Evolutionary conservation across 1,139 yeast species (phyloP).

Genomic region (Martiniozyma asiatica): DNA sequence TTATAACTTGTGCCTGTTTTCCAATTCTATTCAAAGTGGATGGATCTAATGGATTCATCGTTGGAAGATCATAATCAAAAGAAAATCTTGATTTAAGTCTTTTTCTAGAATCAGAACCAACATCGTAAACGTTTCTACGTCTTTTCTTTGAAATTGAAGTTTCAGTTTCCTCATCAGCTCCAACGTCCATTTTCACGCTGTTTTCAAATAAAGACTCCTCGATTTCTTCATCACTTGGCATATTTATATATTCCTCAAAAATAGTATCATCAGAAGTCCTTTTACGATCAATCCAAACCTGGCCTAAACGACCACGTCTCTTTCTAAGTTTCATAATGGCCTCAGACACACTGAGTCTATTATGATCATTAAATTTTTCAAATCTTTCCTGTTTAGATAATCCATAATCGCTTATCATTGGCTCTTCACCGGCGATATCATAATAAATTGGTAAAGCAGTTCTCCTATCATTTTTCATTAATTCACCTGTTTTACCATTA

Average conservation of each 20-base stretch:
- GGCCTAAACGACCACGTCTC: constrained; percentile 64
- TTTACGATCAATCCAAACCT: constrained; percentile 61
- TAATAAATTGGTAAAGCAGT: constrained; percentile 33
- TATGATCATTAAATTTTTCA: constrained; percentile 25
- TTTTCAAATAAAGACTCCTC: constrained; percentile 17
- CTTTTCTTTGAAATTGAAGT: constrained; percentile 8
- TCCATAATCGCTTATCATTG: constrained; percentile 11
- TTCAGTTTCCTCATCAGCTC: constrained; percentile 1
- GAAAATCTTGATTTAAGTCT: constrained; percentile 64
- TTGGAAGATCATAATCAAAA: constrained; percentile 56
- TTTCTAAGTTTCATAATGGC: constrained; percentile 57
- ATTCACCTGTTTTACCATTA: constrained; percentile 27
- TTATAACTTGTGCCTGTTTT: constrained; percentile 75
- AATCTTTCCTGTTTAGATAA: constrained; percentile 5
- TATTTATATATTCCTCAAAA: constrained; percentile 28
- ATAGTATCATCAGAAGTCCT: constrained; percentile 30
- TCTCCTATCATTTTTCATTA: constrained; percentile 20
- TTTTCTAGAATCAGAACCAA: constrained; percentile 35
- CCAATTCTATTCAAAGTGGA: constrained; percentile 68
- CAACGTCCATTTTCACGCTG: constrained; percentile 15
- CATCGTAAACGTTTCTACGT: constrained; percentile 39
- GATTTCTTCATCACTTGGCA: constrained; percentile 13
- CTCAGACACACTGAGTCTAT: constrained; percentile 34
- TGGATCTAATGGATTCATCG: constrained; percentile 53
- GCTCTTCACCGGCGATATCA: constrained; percentile 33